These are phyloP conservation scores for Butyriboletus loyo DNA, from an alignment of 768 basidiomycete species.

Conservation along the genomic window DNA sequence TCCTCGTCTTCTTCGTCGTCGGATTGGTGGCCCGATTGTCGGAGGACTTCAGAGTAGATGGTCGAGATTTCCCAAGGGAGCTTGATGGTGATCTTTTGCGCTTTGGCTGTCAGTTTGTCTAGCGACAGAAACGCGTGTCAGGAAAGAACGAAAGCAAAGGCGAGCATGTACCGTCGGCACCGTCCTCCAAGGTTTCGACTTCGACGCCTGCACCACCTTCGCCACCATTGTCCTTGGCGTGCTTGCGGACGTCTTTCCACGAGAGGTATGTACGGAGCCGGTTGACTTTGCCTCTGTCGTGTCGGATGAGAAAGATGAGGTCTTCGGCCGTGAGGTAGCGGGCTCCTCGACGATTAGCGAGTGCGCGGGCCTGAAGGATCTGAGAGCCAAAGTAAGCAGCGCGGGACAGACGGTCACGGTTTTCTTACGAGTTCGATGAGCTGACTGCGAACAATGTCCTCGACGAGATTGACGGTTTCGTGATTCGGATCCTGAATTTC, in stretches of 20 bases:
- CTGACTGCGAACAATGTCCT: slow-evolving; percentile 89
- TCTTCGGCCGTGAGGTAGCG: slow-evolving; percentile 90
- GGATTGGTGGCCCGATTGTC: slow-evolving; percentile 72
- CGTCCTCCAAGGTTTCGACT: slow-evolving; percentile 81
- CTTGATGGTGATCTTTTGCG: slow-evolving; percentile 91
- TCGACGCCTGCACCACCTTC: slow-evolving; percentile 79
- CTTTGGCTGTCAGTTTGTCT: slow-evolving; percentile 81
- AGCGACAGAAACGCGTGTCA: neutral
- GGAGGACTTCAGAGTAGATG: slow-evolving; percentile 84
- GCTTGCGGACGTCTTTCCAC: slow-evolving; percentile 97
- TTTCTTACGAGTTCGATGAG: slow-evolving; percentile 77
- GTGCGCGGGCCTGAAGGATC: slow-evolving; percentile 87
- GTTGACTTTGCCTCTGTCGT: slow-evolving; percentile 93
- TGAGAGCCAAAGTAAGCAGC: slow-evolving; percentile 25
- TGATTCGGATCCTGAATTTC: slow-evolving; percentile 87
- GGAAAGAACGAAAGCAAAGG: neutral
- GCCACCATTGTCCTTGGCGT: slow-evolving; percentile 86
- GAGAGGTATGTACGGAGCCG: slow-evolving; percentile 88
- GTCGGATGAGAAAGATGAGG: slow-evolving; percentile 92
- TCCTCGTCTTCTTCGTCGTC: slow-evolving; percentile 97
- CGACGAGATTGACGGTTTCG: slow-evolving; percentile 90
- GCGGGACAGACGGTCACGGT: neutral
- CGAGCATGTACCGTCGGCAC: slow-evolving; percentile 62
- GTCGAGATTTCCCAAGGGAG: slow-evolving; percentile 95
- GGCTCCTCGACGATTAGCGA: slow-evolving; percentile 79